Evolutionary conservation across 306 rosid species (phyloP), one percentile per base, ranked within the genome.

Genomic region (Heteromeles arbutifolia): DNA sequence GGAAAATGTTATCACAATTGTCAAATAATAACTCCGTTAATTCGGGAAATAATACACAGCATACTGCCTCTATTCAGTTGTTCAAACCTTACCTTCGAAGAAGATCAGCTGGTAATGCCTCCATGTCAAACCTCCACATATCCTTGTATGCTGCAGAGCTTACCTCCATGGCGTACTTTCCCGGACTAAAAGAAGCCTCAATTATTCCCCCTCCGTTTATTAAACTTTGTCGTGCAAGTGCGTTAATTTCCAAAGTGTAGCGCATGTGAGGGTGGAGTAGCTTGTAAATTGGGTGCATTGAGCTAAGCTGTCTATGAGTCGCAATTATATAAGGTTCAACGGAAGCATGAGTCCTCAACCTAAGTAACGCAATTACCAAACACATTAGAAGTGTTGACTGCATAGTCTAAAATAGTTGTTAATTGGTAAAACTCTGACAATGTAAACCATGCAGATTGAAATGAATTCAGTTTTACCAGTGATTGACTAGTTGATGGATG

Each of bases 271-370:
- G 98, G 75, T 89, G 93, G 43, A 95, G 92, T 62, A 95, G 85
- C 89, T 86, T 90, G 89, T 87, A 90, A 68, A 95, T 82, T 58
- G 98, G 98, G 78, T 95, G 98, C 97, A 95, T 83, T 62, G 95
- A 84, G 82, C 98, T 95, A 61, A 95, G 88, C 59, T 95, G 98
- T 75, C 98, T 86, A 70, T 86, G 92, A 85, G 91, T 88, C 24
- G 98, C 97, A 84, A 95, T 86, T 66, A 95, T 92, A 79, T 87
- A 95, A 19, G 98, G 91, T 81, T 95, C 98, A 96, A 95, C 88
- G 79, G 84, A 82, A 75, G 98, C 98, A 83, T 95, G 98, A 84
- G 98, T 95, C 89, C 92, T 85, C 83, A 95, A 85, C 98, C 98
- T 95, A 88, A 75, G 82, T 24, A 80, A 34, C n/a, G 74, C 64